A percentile compares a stretch with the other conserved stretches of the same genome.
These are phyloP conservation scores for Xerocomellus amylosporus DNA, from an alignment of 768 basidiomycete genomes.

Conservation along the genomic window DNA sequence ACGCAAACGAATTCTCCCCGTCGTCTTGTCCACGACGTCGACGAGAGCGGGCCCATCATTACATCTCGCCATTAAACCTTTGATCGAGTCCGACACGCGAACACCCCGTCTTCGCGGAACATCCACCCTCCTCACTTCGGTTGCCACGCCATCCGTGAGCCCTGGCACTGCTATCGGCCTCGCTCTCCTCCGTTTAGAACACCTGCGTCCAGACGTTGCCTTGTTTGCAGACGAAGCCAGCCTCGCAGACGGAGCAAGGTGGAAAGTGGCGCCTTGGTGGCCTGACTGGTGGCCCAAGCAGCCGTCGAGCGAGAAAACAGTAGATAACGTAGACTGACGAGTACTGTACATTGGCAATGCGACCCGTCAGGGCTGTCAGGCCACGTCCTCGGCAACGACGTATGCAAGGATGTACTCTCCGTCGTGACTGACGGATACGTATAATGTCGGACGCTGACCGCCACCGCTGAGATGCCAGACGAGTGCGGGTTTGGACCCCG, in stretches of 20 bases:
- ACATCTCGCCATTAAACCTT: conserved; percentile 29
- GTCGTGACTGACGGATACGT: conserved; percentile 80
- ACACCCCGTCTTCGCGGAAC: conserved; percentile 63
- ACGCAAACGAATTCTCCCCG: conserved; percentile 85
- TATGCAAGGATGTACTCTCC: conserved; percentile 71
- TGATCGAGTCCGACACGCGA: conserved; percentile 26
- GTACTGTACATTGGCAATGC: conserved; percentile 4
- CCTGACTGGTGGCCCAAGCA: conserved; percentile 60
- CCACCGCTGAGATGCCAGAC: conserved; percentile 14
- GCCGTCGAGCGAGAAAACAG: conserved; percentile 13
- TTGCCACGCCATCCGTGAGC: conserved; percentile 27
- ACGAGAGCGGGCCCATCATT: conserved; percentile 13
- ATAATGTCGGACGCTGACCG: conserved; percentile 33
- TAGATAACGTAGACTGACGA: conserved; percentile 21
- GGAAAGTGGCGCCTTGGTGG: conserved; percentile 62
- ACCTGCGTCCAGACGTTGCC: conserved; percentile 36
- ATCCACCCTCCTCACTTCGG: conserved; percentile 69
- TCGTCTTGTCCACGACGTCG: conserved; percentile 46
- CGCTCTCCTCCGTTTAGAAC: conserved; percentile 78
- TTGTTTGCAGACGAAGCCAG: conserved; percentile 13
- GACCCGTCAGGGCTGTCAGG: conserved; percentile 7
- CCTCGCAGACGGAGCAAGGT: conserved; percentile 21
- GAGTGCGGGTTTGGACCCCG: conserved; percentile 44
- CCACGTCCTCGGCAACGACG: conserved; percentile 53
- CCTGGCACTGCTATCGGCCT: conserved; percentile 55